Evolutionary conservation across 352 stramenopile species (phyloP).

Genomic region (Plasmopara muralis): DNA sequence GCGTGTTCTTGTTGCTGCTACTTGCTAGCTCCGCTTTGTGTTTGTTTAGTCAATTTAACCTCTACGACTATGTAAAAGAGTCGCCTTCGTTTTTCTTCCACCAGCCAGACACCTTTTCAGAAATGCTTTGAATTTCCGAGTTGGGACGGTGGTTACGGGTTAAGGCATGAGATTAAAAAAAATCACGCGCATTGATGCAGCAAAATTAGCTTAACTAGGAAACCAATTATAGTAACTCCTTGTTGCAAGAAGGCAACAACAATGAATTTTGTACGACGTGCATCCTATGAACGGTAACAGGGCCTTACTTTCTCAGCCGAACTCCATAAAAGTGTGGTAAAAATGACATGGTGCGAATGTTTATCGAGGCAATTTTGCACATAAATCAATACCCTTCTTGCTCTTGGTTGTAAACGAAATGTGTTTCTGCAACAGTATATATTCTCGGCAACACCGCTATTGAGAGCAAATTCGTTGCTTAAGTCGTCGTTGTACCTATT

Average conservation of each 20-base stretch:
- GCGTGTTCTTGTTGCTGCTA: background rate
- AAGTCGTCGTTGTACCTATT: too few relatives aligned
- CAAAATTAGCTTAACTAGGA: slow-evolving; percentile 2
- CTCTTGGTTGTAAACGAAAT: too few relatives aligned
- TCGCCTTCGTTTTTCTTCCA: slow-evolving; percentile 18
- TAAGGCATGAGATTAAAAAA: slow-evolving; percentile 10
- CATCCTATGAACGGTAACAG: background rate
- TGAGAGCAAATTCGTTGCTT: too few relatives aligned
- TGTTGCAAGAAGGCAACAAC: background rate
- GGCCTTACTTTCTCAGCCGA: too few relatives aligned
- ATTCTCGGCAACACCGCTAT: too few relatives aligned
- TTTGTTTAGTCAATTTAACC: slow-evolving; percentile 1
- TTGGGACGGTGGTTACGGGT: slow-evolving; percentile 21
- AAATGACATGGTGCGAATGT: too few relatives aligned
- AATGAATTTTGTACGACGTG: background rate
- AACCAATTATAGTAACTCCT: slow-evolving; percentile 7
- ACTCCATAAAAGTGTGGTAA: too few relatives aligned
- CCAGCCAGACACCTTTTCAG: slow-evolving; percentile 20
- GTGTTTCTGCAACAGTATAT: too few relatives aligned
- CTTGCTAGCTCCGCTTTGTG: background rate
- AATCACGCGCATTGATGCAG: slow-evolving; percentile 1
- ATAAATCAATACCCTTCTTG: too few relatives aligned
- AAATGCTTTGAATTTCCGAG: slow-evolving; percentile 20
- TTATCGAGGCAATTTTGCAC: too few relatives aligned
- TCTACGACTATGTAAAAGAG: slow-evolving; percentile 8